Evolutionary conservation across 352 stramenopile genomes (phyloP).

Genomic region (Globisporangium irregulare): DNA sequence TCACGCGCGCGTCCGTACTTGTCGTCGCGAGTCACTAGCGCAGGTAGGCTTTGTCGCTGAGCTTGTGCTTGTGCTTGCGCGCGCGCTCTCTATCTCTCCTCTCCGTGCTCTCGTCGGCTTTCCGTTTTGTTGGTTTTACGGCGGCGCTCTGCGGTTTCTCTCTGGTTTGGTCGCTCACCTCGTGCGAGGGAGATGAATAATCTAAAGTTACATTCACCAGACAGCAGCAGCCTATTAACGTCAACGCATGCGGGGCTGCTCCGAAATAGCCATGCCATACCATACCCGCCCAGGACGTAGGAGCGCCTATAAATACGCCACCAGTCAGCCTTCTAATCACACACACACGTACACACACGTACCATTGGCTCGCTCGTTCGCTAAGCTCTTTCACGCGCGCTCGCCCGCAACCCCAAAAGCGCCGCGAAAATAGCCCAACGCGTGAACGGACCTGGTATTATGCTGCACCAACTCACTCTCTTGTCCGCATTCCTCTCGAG

Average conservation of each 20-base stretch:
- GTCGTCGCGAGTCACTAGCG: not conserved
- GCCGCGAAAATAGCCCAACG: not conserved
- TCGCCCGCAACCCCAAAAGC: not conserved
- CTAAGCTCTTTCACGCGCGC: not conserved
- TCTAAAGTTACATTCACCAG: conserved; percentile 5
- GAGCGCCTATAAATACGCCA: not conserved
- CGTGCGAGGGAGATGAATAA: not conserved
- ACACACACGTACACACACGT: not conserved
- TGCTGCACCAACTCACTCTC: not conserved
- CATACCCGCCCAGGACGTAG: not conserved
- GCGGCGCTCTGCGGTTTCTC: conserved; percentile 5
- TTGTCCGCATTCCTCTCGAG: not conserved
- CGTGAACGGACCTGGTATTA: not conserved
- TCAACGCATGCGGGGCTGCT: not conserved
- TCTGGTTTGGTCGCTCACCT: not conserved
- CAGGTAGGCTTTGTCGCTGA: not conserved
- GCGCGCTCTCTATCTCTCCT: not conserved
- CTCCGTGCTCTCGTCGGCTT: not conserved
- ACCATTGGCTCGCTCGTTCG: too few relatives aligned
- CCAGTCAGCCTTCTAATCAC: not conserved
- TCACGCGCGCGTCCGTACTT: not conserved
- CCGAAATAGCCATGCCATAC: not conserved
- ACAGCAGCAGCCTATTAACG: not conserved
- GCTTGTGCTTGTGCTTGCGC: not conserved
- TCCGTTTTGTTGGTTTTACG: conserved; percentile 7